Evolutionary conservation across 345 rosid genomes (phyloP).

Genomic region (Bruguiera gymnorhiza): DNA sequence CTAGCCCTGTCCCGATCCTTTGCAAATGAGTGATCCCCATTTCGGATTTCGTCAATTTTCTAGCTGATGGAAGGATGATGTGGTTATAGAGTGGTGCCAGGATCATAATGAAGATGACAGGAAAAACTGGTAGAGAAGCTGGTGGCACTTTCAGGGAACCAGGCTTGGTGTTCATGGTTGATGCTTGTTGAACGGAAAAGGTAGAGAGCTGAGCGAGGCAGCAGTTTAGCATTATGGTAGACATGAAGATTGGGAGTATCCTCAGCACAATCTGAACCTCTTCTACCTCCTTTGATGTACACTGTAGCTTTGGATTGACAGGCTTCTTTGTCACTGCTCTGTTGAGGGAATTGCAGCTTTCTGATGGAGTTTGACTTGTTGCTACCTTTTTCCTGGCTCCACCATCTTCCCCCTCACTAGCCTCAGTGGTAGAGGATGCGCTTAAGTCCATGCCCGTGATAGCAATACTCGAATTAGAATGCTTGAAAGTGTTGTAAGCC

Average conservation of each 20-base stretch:
- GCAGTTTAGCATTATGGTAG: conserved; percentile 79
- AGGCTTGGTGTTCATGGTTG: conserved; percentile 78
- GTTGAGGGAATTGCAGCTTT: conserved; percentile 42
- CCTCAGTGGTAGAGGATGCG: conserved; percentile 28
- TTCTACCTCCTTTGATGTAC: conserved; percentile 59
- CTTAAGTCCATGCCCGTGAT: conserved; percentile 34
- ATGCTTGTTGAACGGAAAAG: conserved; percentile 87
- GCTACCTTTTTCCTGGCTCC: conserved; percentile 13
- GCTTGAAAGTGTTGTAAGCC: conserved; percentile 28
- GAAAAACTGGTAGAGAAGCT: conserved; percentile 83
- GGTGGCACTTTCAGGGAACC: conserved; percentile 74
- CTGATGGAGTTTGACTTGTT: conserved; percentile 22
- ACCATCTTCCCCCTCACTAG: conserved; percentile 28
- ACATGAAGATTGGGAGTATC: conserved; percentile 74
- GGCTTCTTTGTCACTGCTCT: conserved; percentile 34
- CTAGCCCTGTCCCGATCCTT: conserved; percentile 75
- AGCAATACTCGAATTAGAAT: conserved; percentile 34
- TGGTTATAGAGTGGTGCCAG: conserved; percentile 77
- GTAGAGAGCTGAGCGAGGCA: conserved; percentile 97
- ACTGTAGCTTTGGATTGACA: conserved; percentile 33
- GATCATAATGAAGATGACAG: conserved; percentile 71
- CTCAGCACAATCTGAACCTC: conserved; percentile 61
- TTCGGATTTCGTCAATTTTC: conserved; percentile 59
- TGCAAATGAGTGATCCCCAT: conserved; percentile 73
- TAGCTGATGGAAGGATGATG: conserved; percentile 53